A percentile compares a stretch with the other conserved stretches of the same genome.
Conservation (phyloP, 192 early-diverging fungal genomes). For the Entomortierella lignicola region DNA sequence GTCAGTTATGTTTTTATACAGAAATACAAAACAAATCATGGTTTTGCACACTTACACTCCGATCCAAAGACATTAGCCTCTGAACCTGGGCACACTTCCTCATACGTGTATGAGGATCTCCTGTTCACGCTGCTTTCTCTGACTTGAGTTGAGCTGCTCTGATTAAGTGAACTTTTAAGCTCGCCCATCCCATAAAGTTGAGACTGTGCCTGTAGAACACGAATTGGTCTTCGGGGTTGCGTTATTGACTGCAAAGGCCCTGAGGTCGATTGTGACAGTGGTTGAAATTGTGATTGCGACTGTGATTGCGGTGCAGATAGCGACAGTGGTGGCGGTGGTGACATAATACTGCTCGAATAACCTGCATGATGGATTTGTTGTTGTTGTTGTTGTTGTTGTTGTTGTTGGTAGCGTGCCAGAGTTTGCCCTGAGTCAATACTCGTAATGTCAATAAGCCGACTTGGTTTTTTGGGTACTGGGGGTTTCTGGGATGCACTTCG, state of each 20-base stretch:
- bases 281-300: too few relatives aligned
- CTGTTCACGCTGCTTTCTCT: background rate
- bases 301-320: background rate
- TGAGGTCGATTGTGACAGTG: too few relatives aligned
- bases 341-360: background rate
- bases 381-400: background rate
- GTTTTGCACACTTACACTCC: background rate
- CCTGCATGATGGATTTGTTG: background rate
- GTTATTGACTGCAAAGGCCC: background rate
- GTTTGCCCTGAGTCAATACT: background rate
- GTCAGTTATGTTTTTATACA: too few relatives aligned
- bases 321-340: background rate
- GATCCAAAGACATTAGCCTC: background rate
- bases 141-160: too few relatives aligned
- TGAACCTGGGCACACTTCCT: background rate
- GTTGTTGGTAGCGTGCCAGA: background rate
- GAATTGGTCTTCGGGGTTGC: conserved; percentile 3
- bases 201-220: conserved; percentile 15
- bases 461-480: conserved; percentile 40
- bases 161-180: conserved; percentile 1
- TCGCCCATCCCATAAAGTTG: conserved; percentile 28
- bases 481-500: conserved; percentile 22
- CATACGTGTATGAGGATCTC: background rate
- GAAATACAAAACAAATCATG: too few relatives aligned
- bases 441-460: background rate